These are phyloP conservation scores for Ophiostoma pallidulum DNA, from an alignment of 2,329 filamentous ascomycete genomes.

Conservation along the genomic window DNA sequence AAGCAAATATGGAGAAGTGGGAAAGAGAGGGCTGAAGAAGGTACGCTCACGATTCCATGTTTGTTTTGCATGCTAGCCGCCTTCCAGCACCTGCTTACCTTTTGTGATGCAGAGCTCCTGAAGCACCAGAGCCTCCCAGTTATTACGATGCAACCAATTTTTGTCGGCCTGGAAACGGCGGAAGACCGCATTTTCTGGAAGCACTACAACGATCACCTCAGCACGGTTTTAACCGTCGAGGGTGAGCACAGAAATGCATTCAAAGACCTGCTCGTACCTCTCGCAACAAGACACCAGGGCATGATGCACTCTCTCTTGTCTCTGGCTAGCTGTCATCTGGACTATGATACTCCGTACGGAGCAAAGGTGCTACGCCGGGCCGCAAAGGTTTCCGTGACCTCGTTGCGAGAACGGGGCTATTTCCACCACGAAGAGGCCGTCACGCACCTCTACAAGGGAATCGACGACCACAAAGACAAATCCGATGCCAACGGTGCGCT, in stretches of 20 bases:
- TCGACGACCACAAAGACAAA: slow-evolving; percentile 27
- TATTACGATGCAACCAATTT: slow-evolving; percentile 55
- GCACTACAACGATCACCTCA: slow-evolving; percentile 73
- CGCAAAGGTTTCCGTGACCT: slow-evolving; percentile 35
- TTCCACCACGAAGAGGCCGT: slow-evolving; percentile 48
- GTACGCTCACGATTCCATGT: slow-evolving; percentile 30
- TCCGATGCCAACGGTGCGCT: slow-evolving; percentile 37
- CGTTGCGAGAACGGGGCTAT: slow-evolving; percentile 41
- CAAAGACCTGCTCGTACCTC: slow-evolving; percentile 71
- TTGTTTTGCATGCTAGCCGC: not conserved
- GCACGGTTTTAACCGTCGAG: slow-evolving; percentile 72
- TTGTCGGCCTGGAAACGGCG: slow-evolving; percentile 70
- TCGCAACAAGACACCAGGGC: slow-evolving; percentile 69
- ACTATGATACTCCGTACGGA: slow-evolving; percentile 49
- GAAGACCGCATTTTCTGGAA: slow-evolving; percentile 74
- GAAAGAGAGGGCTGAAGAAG: slow-evolving; percentile 64
- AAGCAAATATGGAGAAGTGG: slow-evolving; percentile 83
- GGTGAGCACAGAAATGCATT: slow-evolving; percentile 76
- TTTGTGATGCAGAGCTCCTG: slow-evolving; percentile 33
- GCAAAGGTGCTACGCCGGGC: slow-evolving; percentile 41
- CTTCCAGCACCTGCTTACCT: not conserved
- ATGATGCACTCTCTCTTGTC: slow-evolving; percentile 88
- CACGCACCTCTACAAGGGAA: slow-evolving; percentile 40
- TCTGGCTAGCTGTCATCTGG: slow-evolving; percentile 68
- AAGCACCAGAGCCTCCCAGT: slow-evolving; percentile 40